These are phyloP conservation scores for Scheffersomyces coipomensis DNA, from an alignment of 805 yeast species.

Conservation along the genomic window DNA sequence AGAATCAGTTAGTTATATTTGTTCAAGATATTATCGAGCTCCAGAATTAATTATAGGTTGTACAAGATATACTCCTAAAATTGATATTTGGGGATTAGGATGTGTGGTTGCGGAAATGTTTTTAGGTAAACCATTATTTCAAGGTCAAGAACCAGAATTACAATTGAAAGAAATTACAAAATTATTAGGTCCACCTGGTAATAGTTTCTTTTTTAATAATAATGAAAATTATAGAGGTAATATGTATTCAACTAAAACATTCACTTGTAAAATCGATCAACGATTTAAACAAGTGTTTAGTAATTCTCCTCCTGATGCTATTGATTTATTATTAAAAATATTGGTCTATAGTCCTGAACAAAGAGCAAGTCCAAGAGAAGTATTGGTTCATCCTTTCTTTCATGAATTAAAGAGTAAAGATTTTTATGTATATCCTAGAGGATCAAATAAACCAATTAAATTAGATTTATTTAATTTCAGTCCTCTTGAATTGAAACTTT, in stretches of 20 bases:
- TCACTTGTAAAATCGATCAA: constrained; percentile 52
- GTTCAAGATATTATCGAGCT: constrained; percentile 93
- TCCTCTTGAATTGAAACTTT: constrained; percentile 58
- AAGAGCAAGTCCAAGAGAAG: constrained; percentile 77
- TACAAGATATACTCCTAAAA: constrained; percentile 81
- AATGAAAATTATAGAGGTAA: constrained; percentile 78
- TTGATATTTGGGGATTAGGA: constrained; percentile 97
- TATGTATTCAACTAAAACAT: constrained; percentile 63
- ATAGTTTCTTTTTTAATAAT: constrained; percentile 66
- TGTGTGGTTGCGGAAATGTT: constrained; percentile 95
- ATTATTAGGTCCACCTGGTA: constrained; percentile 81
- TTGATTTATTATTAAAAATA: constrained; percentile 77
- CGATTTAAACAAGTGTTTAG: constrained; percentile 50
- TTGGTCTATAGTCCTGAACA: constrained; percentile 87
- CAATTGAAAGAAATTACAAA: constrained; percentile 91
- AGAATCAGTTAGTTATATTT: constrained; percentile 92
- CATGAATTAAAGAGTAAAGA: constrained; percentile 70
- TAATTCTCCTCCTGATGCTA: constrained; percentile 79
- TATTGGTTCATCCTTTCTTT: constrained; percentile 85
- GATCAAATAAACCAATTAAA: constrained; percentile 37
- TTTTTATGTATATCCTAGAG: constrained; percentile 56
- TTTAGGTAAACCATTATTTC: constrained; percentile 91
- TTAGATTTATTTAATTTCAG: constrained; percentile 67
- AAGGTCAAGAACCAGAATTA: constrained; percentile 84
- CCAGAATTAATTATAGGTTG: constrained; percentile 95